Conservation (phyloP, 116 monocot species). For the Phalaenopsis hybrid region DNA sequence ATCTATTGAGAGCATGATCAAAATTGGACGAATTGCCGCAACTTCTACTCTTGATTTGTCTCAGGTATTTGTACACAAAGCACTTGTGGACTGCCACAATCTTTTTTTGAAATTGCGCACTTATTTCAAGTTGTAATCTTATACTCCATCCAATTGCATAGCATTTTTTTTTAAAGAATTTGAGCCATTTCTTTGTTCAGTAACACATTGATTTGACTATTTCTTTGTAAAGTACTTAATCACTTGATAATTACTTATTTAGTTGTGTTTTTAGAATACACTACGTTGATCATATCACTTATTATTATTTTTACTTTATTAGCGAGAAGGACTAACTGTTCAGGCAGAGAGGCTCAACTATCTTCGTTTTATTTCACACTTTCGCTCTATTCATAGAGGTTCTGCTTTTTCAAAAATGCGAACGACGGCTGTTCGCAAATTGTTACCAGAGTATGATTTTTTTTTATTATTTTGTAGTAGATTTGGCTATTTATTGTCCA, state of each 20-base stretch:
- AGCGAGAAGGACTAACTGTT: slow-evolving; percentile 81
- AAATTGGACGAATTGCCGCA: slow-evolving; percentile 53
- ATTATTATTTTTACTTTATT: background rate
- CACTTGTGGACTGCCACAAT: background rate
- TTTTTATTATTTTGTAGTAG: slow-evolving; percentile 6
- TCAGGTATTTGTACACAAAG: slow-evolving; percentile 38
- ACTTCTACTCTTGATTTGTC: slow-evolving; percentile 10
- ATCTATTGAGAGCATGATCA: slow-evolving; percentile 64
- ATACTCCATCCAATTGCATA: too few species aligned
- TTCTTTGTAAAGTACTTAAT: background rate
- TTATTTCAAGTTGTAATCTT: too few species aligned
- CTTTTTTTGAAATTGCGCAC: too few species aligned
- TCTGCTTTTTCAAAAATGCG: slow-evolving; percentile 90
- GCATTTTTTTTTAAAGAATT: too few species aligned
- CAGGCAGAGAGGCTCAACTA: slow-evolving; percentile 81
- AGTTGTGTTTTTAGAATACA: background rate
- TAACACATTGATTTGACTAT: background rate
- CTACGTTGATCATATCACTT: background rate
- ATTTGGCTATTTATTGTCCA: background rate
- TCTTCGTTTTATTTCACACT: slow-evolving; percentile 78
- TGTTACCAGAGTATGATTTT: slow-evolving; percentile 84
- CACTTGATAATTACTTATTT: background rate
- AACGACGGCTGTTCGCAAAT: slow-evolving; percentile 77
- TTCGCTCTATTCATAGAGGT: slow-evolving; percentile 90
- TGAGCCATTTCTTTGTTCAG: background rate